phyloP scores from a whole-genome alignment of 2,329 filamentous ascomycete genomes.

The Botrytis byssoidea region DNA sequence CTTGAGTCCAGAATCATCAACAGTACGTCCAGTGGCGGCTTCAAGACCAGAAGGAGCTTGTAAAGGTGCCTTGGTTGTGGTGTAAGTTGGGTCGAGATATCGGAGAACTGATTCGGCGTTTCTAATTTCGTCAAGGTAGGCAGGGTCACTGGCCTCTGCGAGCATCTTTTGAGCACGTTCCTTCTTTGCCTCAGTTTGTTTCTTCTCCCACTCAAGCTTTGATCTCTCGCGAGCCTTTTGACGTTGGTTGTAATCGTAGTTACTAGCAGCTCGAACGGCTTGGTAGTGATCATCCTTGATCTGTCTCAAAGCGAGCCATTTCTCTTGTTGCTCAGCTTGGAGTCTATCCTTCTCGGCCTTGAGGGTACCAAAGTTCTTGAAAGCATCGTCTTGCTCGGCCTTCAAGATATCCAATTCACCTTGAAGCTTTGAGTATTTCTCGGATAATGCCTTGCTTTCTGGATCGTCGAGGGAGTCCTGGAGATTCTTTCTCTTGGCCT shows the following conservation, averaged over 20 bases:
- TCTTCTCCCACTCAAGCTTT: slow-evolving; percentile 75
- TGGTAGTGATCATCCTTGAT: slow-evolving; percentile 87
- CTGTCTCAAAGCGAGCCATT: slow-evolving; percentile 77
- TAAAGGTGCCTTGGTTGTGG: slow-evolving; percentile 64
- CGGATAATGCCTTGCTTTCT: slow-evolving; percentile 81
- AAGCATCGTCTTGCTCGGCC: slow-evolving; percentile 85
- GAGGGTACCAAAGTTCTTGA: slow-evolving; percentile 81
- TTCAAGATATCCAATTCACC: slow-evolving; percentile 87
- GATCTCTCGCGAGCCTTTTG: slow-evolving; percentile 74
- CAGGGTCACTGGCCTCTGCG: slow-evolving; percentile 78
- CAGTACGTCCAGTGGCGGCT: slow-evolving; percentile 76
- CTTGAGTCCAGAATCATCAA: slow-evolving; percentile 82
- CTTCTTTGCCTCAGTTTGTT: slow-evolving; percentile 70
- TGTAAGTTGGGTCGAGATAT: slow-evolving; percentile 79
- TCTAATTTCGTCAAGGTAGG: slow-evolving; percentile 90
- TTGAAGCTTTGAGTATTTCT: slow-evolving; percentile 82
- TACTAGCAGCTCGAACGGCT: slow-evolving; percentile 75
- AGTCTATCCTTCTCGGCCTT: slow-evolving; percentile 83
- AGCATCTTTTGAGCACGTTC: slow-evolving; percentile 74
- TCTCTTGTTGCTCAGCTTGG: slow-evolving; percentile 82
- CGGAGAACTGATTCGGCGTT: slow-evolving; percentile 82
- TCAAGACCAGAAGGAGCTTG: slow-evolving; percentile 70
- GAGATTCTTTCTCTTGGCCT: slow-evolving; percentile 82
- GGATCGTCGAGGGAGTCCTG: slow-evolving; percentile 89
- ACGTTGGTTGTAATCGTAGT: slow-evolving; percentile 81